Evolutionary conservation across 2,329 filamentous ascomycete genomes (phyloP), one percentile per base, ranked within the genome.

Genomic region (Apiospora arundinis): DNA sequence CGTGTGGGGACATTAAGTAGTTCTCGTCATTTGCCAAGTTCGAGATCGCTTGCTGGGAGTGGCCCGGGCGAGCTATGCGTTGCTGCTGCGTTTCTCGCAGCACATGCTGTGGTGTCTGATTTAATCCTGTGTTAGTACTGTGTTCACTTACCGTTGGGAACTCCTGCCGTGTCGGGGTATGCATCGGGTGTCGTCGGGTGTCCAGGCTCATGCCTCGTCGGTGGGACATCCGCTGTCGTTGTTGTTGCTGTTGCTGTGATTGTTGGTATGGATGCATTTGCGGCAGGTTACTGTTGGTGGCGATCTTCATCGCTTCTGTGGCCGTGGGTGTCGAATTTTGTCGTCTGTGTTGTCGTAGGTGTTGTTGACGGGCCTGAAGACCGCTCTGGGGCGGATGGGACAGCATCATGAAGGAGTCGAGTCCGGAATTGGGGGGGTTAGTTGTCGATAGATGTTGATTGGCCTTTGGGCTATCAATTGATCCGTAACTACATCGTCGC

Each of bases 21-120:
- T 83, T 86, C 79, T 89, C 89, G 82, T 83, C 84, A 73, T 71
- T 77, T 75, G 77, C 78, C 75, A 80, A 79, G 78, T 80, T 79
- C 75, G 76, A 75, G 76, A 78, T 79, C 71, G 77, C 76, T 74
- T 82, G 78, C 79, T 82, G 83, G 73, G 74, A 73, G 72, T 81
- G 87, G 89, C 92, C 92, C 90, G 92, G 92, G 90, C 93, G 91
- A 89, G 90, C 89, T 89, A 91, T 89, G 89, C 90, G 90, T 87
- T 95, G 93, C 91, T 93, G 91, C 90, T 95, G 94, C 91, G 92
- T 89, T 93, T 93, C 93, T 92, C 92, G 92, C 91, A 94, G 89
- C 85, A 90, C 88, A 89, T 94, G 92, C 89, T 95, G 93, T 89
- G 86, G 85, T 84, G 85, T 88, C 77, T 82, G 83, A 84, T 85